Conservation (phyloP, 2,329 filamentous ascomycete genomes). For the Cladosporium sp. region DNA sequence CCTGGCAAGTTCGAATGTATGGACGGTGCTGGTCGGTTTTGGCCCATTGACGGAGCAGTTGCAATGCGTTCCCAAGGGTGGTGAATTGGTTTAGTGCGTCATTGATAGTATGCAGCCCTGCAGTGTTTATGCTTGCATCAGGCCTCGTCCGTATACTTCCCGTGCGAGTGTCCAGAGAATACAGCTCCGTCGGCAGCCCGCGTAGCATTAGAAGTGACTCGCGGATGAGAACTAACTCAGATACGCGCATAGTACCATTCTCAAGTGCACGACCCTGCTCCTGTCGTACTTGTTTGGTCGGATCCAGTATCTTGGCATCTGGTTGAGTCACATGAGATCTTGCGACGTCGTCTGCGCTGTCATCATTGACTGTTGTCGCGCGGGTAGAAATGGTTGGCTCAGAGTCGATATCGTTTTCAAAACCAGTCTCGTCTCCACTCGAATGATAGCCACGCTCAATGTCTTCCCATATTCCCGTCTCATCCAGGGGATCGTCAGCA, state of each 20-base stretch:
- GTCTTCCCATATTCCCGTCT: constrained; percentile 65
- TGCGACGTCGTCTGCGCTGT: constrained; percentile 33
- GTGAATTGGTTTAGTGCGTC: constrained; percentile 35
- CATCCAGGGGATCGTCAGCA: constrained; percentile 66
- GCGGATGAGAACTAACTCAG: constrained; percentile 68
- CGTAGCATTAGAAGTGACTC: constrained; percentile 83
- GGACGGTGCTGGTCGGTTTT: constrained; percentile 31
- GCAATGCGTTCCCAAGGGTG: constrained; percentile 44
- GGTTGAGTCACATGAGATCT: constrained; percentile 28
- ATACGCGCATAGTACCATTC: constrained; percentile 36
- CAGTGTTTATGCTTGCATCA: constrained; percentile 19
- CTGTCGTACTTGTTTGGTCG: constrained; percentile 29
- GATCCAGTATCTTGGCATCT: constrained; percentile 29
- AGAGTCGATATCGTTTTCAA: constrained; percentile 26
- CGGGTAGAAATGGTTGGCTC: constrained; percentile 28
- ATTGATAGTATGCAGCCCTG: constrained; percentile 3
- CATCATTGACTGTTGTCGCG: constrained; percentile 35
- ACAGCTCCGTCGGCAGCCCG: constrained; percentile 71
- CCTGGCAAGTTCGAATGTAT: constrained; percentile 64
- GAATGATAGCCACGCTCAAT: constrained; percentile 62
- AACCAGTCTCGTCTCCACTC: constrained; percentile 55
- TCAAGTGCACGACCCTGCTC: not conserved
- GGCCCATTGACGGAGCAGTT: constrained; percentile 47
- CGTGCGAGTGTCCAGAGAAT: constrained; percentile 37
- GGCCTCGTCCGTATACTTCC: not conserved